Evolutionary conservation across 768 basidiomycete genomes (phyloP), one percentile per base, ranked within the genome.

Genomic region (Lentinula boryana): DNA sequence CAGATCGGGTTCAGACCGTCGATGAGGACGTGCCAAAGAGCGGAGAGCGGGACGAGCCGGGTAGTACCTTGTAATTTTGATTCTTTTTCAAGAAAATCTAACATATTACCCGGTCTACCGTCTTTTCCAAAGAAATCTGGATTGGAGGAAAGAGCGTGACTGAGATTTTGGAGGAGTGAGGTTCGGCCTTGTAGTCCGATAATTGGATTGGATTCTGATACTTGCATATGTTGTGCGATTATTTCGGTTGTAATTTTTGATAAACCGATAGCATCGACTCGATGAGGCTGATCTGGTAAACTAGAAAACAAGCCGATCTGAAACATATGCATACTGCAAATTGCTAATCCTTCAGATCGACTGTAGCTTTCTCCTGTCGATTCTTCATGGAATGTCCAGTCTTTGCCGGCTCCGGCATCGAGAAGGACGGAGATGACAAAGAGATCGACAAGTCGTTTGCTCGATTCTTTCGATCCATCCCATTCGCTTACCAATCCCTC

Each of bases 311-410:
- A 71, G 0, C 96, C 96, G 3, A 76, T 72, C 56, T 80, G 71
- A 63, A 97, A 98, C 93, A 98, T 97, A 69, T 91, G 86, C 46
- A 93, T 75, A 67, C 91, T 93, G 0, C 94, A 96, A 5, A 98
- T 87, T 0, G 88, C 96, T 5, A 99, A 75, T 0, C 96, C 96
- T 69, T 87, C 91, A 5, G 83, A 95, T 66, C 89, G 80, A 56
- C 75, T 69, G 71, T 85, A 93, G 0, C 71, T 76, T 60, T 76
- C 67, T 0, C 81, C 83, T 0, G 83, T 80, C 0, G 69, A 74
- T 5, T 78, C 70, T 60, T 95, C 94, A 6, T 74, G 78, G 72
- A 89, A 98, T 10, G 72, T 72, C 95, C 95, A 98, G 1, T 74
- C 67, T 60, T 83, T 87, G 0, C 95, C 96, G 0, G 95, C 96